phyloP scores from a whole-genome alignment of 331 rosid genomes.

The Erythrophleum ivorense region DNA sequence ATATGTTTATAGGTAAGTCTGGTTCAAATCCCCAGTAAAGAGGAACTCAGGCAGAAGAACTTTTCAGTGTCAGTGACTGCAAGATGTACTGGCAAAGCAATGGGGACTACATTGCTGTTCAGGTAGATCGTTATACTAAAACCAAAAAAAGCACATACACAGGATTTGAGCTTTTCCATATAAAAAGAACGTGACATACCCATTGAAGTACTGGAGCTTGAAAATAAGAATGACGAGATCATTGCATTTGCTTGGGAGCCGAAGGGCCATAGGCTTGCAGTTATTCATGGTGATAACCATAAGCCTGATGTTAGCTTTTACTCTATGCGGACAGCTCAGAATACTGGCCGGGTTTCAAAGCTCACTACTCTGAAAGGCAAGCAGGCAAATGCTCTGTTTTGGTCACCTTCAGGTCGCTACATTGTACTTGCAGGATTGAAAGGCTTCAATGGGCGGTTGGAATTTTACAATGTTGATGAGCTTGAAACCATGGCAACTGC shows the following conservation, averaged over 20 bases:
- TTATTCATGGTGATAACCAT: slow-evolving; percentile 76
- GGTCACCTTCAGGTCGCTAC: slow-evolving; percentile 73
- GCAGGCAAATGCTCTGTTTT: slow-evolving; percentile 77
- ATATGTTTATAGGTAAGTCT: slow-evolving; percentile 63
- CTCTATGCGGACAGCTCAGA: slow-evolving; percentile 59
- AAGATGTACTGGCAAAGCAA: slow-evolving; percentile 83
- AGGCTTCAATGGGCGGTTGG: slow-evolving; percentile 67
- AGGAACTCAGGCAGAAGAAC: slow-evolving; percentile 70
- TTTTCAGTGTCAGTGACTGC: slow-evolving; percentile 79
- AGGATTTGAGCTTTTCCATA: slow-evolving; percentile 75
- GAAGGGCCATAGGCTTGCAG: slow-evolving; percentile 73
- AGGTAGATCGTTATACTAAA: slow-evolving; percentile 75
- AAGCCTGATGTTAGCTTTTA: slow-evolving; percentile 72
- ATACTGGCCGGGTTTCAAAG: slow-evolving; percentile 64
- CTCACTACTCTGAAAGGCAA: slow-evolving; percentile 71
- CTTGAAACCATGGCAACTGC: slow-evolving; percentile 75
- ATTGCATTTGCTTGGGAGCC: slow-evolving; percentile 82
- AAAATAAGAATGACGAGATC: slow-evolving; percentile 47
- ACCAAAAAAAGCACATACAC: slow-evolving; percentile 75
- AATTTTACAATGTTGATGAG: slow-evolving; percentile 73
- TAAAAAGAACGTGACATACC: slow-evolving; percentile 71
- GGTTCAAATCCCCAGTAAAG: slow-evolving; percentile 73
- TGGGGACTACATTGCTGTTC: slow-evolving; percentile 80
- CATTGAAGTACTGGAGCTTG: slow-evolving; percentile 60
- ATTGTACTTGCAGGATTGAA: slow-evolving; percentile 75